These are phyloP conservation scores for Nepenthes gracilis DNA, from an alignment of 148 eudicot species.

Conservation along the genomic window DNA sequence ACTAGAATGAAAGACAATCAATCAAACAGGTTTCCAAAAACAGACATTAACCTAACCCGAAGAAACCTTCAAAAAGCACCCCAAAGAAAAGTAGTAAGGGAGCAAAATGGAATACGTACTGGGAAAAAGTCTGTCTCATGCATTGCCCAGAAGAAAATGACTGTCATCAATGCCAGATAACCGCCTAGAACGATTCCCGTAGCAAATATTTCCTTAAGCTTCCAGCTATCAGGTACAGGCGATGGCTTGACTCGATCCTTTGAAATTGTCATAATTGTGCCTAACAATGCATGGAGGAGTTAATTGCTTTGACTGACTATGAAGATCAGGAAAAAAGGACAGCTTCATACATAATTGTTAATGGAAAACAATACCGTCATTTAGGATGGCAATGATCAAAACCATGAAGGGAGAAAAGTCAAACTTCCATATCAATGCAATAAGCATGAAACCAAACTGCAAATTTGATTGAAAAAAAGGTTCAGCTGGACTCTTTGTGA, in stretches of 20 bases:
- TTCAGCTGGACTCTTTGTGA: background rate
- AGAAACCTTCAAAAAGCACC: too few species aligned
- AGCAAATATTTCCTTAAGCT: slow-evolving; percentile 70
- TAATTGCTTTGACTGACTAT: background rate
- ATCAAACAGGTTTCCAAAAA: too few species aligned
- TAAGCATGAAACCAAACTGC: slow-evolving; percentile 79
- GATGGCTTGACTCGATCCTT: slow-evolving; percentile 88
- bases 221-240: slow-evolving; percentile 81
- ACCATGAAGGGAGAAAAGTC: slow-evolving; percentile 87
- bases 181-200: slow-evolving; percentile 63
- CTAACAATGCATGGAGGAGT: slow-evolving; percentile 13
- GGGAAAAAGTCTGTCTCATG: slow-evolving; percentile 57
- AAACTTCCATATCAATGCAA: slow-evolving; percentile 53
- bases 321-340: background rate
- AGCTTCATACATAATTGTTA: background rate
- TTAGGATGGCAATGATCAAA: slow-evolving; percentile 72
- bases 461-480: background rate
- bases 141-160: slow-evolving; percentile 49
- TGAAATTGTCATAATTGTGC: slow-evolving; percentile 89
- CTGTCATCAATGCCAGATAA: slow-evolving; percentile 66
- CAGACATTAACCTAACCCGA: too few species aligned
- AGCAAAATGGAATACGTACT: slow-evolving; percentile 17
- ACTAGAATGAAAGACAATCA: too few species aligned
- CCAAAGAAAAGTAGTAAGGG: background rate
- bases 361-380: slow-evolving; percentile 40